A percentile compares a stretch with the other conserved stretches of the same genome.
Evolutionary conservation across 2,329 filamentous ascomycete species (phyloP).

Genomic region (Polytolypa hystricis): DNA sequence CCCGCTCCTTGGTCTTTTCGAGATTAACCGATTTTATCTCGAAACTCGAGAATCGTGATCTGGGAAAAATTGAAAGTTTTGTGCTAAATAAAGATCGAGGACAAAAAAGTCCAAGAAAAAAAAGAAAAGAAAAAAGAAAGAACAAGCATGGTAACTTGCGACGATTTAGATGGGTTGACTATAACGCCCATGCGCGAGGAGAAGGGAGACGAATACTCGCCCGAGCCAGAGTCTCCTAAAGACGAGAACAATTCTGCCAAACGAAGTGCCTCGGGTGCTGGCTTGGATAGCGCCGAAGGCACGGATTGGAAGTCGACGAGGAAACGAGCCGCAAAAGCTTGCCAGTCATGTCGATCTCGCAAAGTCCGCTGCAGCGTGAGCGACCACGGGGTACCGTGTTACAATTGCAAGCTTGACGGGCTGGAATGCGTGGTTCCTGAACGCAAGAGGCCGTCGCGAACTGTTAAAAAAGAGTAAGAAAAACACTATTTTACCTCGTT

Average conservation of each 20-base stretch:
- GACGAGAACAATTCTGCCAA: slow-evolving; percentile 4
- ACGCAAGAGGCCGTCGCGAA: slow-evolving; percentile 9
- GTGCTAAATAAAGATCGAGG: too few relatives aligned
- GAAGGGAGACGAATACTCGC: too few relatives aligned
- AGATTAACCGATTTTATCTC: too few relatives aligned
- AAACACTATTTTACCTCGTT: background rate
- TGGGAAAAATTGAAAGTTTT: too few relatives aligned
- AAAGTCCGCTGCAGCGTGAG: slow-evolving; percentile 43
- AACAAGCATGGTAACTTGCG: too few relatives aligned
- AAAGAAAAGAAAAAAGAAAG: too few relatives aligned
- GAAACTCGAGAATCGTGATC: too few relatives aligned
- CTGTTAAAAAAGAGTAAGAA: slow-evolving; percentile 5
- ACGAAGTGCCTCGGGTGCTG: slow-evolving; percentile 8
- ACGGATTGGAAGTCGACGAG: slow-evolving; percentile 36
- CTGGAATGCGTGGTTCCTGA: slow-evolving; percentile 13
- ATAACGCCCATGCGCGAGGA: too few relatives aligned
- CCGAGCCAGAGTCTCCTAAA: too few relatives aligned
- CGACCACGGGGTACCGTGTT: slow-evolving; percentile 30
- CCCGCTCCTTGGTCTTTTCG: too few relatives aligned
- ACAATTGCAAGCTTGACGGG: slow-evolving; percentile 17
- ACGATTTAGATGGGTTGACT: too few relatives aligned
- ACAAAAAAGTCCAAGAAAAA: too few relatives aligned
- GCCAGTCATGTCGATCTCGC: slow-evolving; percentile 38
- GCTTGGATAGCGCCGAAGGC: slow-evolving; percentile 4
- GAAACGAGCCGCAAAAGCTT: slow-evolving; percentile 44